Base-by-base conservation (phyloP, 176 grass and related monocot species). In the Zizania latifolia region DNA sequence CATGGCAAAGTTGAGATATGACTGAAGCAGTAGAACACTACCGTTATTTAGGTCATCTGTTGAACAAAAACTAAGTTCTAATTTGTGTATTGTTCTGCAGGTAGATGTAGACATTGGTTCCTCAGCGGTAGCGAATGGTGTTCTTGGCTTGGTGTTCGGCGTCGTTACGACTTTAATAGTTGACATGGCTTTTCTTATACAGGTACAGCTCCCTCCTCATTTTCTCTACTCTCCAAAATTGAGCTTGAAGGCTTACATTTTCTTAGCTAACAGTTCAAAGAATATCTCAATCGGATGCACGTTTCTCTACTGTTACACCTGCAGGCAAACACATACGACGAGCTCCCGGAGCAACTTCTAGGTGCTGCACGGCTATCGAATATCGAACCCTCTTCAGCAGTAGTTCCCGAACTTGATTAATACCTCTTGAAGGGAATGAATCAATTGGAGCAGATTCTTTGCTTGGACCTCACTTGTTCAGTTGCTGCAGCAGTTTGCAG, bases 81-180 rank as follows among this genome's bases (percentile, higher is more conserved):
- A 82, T 8, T 45, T 21, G 5, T 2, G 2, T 27, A 45, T 50
- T 72, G 13, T 73, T 85, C 10, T 76, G 57, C 89, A 99, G 95
- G 84, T 92, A 58, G 95, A 99, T 73, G 89, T 99, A 62, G 95
- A 99, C 75, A 94, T 99, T 79, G 95, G 95, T 75, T 99, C 95
- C 74, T 99, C 95, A 12, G 79, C 91, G 38, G 91, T 99, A 13
- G 91, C 95, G 8, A 99, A 99, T 80, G 95, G 95, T 15, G 95
- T 99, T 81, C 73, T 99, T 63, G 95, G 95, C 13, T 81, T 99
- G 76, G 95, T 99, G n/a, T 94, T 85, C 24, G 95, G 95, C 66
- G 95, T 89, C 43, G 77, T 94, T 71, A 94, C 95, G 23, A 92
- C 81, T 11, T 76, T 99, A 67, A 79, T 92, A 26, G 91, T 99